phyloP scores from a whole-genome alignment of 345 rosid species.

The Pseudoturritis turrita region DNA sequence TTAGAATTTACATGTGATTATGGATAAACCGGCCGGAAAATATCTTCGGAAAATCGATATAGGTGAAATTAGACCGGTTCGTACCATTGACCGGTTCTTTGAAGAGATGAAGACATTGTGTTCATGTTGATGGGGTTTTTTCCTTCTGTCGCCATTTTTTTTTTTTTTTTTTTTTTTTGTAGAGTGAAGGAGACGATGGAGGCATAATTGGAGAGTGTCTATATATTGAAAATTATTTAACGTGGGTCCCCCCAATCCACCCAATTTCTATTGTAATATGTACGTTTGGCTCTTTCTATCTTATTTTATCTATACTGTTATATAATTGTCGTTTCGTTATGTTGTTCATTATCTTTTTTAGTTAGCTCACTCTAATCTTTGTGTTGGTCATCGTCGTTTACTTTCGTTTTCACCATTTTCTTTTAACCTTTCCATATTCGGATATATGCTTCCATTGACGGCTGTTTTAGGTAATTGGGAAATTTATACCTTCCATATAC shows the following conservation, averaged over 20 bases:
- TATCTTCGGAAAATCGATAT: neutral
- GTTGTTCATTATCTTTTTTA: neutral
- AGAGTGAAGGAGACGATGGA: slow-evolving; percentile 26
- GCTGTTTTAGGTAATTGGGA: neutral
- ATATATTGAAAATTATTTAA: slow-evolving; percentile 20
- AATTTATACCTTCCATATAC: neutral
- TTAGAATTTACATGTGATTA: neutral
- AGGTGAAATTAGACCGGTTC: neutral
- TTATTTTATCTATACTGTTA: neutral
- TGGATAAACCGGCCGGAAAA: neutral
- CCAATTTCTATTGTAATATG: slow-evolving; percentile 13
- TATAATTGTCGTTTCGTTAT: slow-evolving; percentile 21
- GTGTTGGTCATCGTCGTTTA: slow-evolving; percentile 1
- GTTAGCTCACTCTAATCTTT: neutral
- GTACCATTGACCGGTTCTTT: slow-evolving; percentile 92
- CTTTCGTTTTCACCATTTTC: slow-evolving; percentile 11
- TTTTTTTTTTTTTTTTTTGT: neutral
- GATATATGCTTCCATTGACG: neutral
- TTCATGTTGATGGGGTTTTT: slow-evolving; percentile 16
- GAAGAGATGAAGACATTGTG: slow-evolving; percentile 56
- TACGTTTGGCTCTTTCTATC: slow-evolving; percentile 5
- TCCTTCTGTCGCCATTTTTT: slow-evolving; percentile 26
- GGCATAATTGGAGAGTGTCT: slow-evolving; percentile 11
- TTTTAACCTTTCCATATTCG: neutral
- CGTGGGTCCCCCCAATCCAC: slow-evolving; percentile 16